Evolutionary conservation across 768 basidiomycete genomes (phyloP).

Genomic region (Lentinula edodes): DNA sequence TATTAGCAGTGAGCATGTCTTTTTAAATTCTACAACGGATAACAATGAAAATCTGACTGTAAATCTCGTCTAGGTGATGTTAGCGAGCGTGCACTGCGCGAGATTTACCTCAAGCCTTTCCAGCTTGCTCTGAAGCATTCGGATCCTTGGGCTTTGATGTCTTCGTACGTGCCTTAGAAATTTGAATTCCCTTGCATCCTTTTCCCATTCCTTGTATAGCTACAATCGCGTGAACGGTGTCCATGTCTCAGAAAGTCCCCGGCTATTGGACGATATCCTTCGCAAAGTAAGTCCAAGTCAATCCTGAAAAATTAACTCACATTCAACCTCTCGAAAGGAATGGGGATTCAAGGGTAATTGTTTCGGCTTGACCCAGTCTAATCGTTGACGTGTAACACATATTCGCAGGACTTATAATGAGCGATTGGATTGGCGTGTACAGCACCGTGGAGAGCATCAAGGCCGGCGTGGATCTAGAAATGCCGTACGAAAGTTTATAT

Average conservation of each 20-base stretch:
- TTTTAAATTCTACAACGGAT: background rate
- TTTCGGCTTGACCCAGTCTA: no score
- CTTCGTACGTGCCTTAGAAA: constrained; percentile 31
- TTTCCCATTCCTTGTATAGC: constrained; percentile 18
- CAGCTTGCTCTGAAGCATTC: constrained; percentile 52
- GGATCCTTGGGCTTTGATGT: constrained; percentile 57
- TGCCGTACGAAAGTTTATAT: constrained; percentile 34
- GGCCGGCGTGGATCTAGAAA: constrained; percentile 61
- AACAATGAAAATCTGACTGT: no score
- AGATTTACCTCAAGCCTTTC: constrained; percentile 62
- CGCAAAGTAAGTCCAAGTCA: constrained; percentile 28
- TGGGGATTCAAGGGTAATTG: constrained; percentile 50
- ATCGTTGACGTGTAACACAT: background rate
- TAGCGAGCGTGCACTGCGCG: constrained; percentile 54
- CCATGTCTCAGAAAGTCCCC: constrained; percentile 51
- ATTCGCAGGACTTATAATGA: constrained; percentile 44
- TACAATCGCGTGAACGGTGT: constrained; percentile 59
- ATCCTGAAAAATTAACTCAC: background rate
- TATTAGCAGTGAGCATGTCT: constrained; percentile 33
- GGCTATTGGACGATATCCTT: constrained; percentile 46
- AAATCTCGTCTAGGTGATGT: constrained; percentile 30
- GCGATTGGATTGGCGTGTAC: constrained; percentile 52
- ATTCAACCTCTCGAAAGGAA: constrained; percentile 27
- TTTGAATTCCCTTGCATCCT: background rate
- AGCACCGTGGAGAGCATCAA: constrained; percentile 46